Conservation (phyloP, 345 rosid genomes). For the Eucalyptus camaldulensis region DNA sequence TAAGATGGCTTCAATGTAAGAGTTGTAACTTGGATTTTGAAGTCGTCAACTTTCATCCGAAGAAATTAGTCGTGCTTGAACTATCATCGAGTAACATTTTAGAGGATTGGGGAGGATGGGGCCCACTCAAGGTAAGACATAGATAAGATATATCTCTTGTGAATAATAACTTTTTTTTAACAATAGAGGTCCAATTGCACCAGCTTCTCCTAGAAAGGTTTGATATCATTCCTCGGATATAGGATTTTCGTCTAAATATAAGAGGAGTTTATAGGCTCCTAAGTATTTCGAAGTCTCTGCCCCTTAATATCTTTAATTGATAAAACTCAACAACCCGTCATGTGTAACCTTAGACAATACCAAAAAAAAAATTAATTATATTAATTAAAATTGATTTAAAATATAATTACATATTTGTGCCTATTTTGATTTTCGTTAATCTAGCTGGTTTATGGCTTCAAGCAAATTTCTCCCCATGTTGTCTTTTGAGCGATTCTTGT, state of each 20-base stretch:
- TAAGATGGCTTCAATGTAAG: neutral
- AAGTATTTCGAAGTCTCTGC: rapidly evolving
- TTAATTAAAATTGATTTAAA: too few species aligned
- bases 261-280: neutral
- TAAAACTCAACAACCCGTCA: too few species aligned
- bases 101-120: neutral
- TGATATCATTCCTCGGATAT: rapidly evolving
- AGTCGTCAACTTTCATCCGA: rapidly evolving
- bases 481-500: too few species aligned
- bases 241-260: neutral
- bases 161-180: too few species aligned
- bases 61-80: neutral
- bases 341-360: too few species aligned
- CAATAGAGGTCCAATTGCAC: neutral
- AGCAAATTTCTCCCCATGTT: too few species aligned
- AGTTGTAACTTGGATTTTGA: rapidly evolving
- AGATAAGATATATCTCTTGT: too few species aligned
- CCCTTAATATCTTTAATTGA: neutral
- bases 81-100: rapidly evolving
- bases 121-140: neutral
- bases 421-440: too few species aligned
- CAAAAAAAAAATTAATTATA: too few species aligned
- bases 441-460: too few species aligned
- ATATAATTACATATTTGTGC: too few species aligned
- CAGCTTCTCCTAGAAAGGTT: neutral